phyloP scores from a whole-genome alignment of 495 filamentous ascomycete genomes.

The Penicillium coffeae region DNA sequence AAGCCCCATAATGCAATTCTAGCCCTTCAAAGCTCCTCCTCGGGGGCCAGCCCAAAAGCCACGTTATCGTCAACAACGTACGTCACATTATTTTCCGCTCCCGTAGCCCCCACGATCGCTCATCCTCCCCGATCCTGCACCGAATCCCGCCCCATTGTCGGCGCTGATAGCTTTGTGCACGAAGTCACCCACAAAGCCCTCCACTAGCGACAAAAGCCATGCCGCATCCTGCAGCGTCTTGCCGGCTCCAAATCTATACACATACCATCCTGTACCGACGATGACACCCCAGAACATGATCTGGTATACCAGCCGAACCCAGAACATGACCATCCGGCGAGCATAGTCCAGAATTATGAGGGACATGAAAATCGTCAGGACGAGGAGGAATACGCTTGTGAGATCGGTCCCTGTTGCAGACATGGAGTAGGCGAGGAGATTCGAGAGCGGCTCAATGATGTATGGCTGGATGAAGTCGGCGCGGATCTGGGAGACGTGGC shows the following conservation, averaged over 20 bases:
- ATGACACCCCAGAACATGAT: conserved; percentile 58
- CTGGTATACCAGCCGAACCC: conserved; percentile 58
- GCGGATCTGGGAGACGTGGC: conserved; percentile 33
- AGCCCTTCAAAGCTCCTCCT: too few relatives aligned
- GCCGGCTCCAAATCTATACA: conserved; percentile 63
- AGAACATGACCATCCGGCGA: conserved; percentile 66
- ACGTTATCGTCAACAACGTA: not conserved
- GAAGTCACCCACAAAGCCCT: conserved; percentile 57
- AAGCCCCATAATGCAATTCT: too few relatives aligned
- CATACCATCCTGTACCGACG: conserved; percentile 44
- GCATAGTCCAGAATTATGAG: conserved; percentile 65
- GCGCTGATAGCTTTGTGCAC: conserved; percentile 19
- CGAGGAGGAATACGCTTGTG: conserved; percentile 53
- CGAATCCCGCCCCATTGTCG: not conserved
- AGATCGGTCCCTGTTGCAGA: conserved; percentile 54
- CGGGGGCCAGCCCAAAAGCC: not conserved
- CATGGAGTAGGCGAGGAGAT: conserved; percentile 46
- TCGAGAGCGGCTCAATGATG: conserved; percentile 37
- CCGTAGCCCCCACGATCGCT: not conserved
- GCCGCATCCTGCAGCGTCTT: conserved; percentile 55
- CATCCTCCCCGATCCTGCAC: not conserved
- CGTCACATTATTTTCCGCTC: not conserved
- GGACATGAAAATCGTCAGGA: conserved; percentile 55
- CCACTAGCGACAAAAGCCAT: conserved; percentile 49
- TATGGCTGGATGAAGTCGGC: conserved; percentile 39